Evolutionary conservation across 768 basidiomycete species (phyloP).

Genomic region (Collybiopsis confluens): DNA sequence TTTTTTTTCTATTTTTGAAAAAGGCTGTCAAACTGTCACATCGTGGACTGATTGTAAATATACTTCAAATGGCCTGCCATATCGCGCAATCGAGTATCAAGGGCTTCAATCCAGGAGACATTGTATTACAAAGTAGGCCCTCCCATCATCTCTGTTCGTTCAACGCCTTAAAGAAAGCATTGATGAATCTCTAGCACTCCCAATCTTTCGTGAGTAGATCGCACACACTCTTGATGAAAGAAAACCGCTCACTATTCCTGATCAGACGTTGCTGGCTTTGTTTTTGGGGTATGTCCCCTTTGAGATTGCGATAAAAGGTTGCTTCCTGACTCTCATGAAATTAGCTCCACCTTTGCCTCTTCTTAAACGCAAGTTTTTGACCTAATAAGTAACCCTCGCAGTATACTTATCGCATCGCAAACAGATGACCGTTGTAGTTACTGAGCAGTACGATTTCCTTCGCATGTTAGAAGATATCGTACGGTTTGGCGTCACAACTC

Average conservation of each 20-base stretch:
- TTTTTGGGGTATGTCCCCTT: not conserved
- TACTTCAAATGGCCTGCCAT: not conserved
- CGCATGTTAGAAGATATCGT: slow-evolving; percentile 35
- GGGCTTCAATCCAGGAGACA: not conserved
- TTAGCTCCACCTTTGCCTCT: not conserved
- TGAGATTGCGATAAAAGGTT: not conserved
- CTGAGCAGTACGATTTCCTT: slow-evolving; percentile 37
- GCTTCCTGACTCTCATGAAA: not conserved
- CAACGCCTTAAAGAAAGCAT: too few relatives aligned
- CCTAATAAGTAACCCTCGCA: too few relatives aligned
- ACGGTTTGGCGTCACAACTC: slow-evolving; percentile 35
- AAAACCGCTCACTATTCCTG: not conserved
- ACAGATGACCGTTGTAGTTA: slow-evolving; percentile 34
- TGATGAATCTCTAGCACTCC: too few relatives aligned
- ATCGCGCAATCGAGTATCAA: not conserved
- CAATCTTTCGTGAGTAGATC: not conserved
- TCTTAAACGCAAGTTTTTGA: not conserved
- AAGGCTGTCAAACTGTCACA: not conserved
- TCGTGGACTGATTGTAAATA: not conserved
- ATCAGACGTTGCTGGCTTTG: not conserved
- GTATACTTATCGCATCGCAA: too few relatives aligned
- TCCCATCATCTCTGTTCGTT: too few relatives aligned
- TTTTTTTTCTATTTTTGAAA: not conserved
- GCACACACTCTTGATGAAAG: too few relatives aligned
- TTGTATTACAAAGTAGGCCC: not conserved